Evolutionary conservation across 202 grass and related monocot genomes (phyloP), one percentile per base, ranked within the genome.

Genomic region (Panicum virgatum): DNA sequence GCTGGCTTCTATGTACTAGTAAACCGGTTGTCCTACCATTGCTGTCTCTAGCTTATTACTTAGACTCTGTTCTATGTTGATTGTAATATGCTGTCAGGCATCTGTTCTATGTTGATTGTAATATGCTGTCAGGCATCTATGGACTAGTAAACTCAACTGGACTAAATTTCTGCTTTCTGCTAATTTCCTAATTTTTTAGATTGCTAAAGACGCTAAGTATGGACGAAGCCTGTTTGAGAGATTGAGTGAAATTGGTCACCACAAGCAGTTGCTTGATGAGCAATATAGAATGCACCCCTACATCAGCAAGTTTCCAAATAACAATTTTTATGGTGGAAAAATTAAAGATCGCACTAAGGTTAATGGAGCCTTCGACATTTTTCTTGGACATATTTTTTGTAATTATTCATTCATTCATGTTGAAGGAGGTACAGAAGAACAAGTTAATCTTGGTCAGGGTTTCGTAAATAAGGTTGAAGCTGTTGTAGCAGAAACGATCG

Each of bases 201-300:
- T 85, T 37, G 45, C 89, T 43, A 42, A 83, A 66, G 64, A 51
- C 13, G 73, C 84, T 34, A 46, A 63, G n/a, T 84, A 80, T 36
- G 81, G 86, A 42, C 34, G 86, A 69, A 94, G 88, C 67, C 77
- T 91, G 26, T 91, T 84, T 51, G 75, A 84, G 57, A 83, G 86
- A 72, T 62, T 90, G 36, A 56, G 69, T 73, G 62, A 70, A 78
- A 66, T 79, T 10, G 86, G 77, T 14, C 63, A 82, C 16, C 48
- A 15, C n/a, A 94, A 89, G 72, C 61, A 87, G 15, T 43, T 91
- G 20, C 40, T 91, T 2, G 20, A 89, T 78, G 25, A 76, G 30
- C 89, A 94, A 85, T 94, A 91, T 34, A 86, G 92, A 50, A 94
- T 94, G 88, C 86, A 94, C 44, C 92, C 86, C 9, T 69, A 0